Conservation (phyloP, 2,329 filamentous ascomycete species). For the Colletotrichum costaricense region DNA sequence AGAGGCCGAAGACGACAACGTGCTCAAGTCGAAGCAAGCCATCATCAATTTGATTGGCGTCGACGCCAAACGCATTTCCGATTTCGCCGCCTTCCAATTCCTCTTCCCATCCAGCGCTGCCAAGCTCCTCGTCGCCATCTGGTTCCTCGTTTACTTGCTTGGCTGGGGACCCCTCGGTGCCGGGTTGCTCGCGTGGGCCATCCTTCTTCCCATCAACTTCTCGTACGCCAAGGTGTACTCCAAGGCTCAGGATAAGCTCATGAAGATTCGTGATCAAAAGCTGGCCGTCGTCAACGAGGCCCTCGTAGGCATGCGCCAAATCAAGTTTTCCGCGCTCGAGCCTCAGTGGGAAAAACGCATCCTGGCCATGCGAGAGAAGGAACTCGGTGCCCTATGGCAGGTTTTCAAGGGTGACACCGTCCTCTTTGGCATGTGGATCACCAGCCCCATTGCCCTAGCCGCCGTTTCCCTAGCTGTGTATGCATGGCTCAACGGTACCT, state of each 20-base stretch:
- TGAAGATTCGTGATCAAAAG: conserved; percentile 82
- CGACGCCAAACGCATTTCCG: conserved; percentile 75
- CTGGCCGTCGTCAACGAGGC: conserved; percentile 81
- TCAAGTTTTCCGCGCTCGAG: conserved; percentile 86
- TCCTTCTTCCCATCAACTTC: conserved; percentile 77
- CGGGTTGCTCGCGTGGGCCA: conserved; percentile 72
- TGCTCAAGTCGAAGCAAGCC: conserved; percentile 68
- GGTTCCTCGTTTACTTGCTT: conserved; percentile 75
- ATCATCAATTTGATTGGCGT: conserved; percentile 85
- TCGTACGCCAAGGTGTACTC: conserved; percentile 74
- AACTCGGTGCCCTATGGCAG: conserved; percentile 74
- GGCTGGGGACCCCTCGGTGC: conserved; percentile 77
- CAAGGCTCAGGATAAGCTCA: conserved; percentile 73
- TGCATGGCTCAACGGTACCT: conserved; percentile 68
- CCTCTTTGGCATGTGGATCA: conserved; percentile 76
- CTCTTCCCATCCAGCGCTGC: conserved; percentile 71
- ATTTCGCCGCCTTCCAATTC: conserved; percentile 76
- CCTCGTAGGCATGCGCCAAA: conserved; percentile 82
- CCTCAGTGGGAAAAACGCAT: conserved; percentile 80
- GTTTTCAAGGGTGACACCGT: conserved; percentile 73
- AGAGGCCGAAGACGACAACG: conserved; percentile 56
- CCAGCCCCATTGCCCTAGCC: conserved; percentile 79
- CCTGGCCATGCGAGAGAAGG: conserved; percentile 68
- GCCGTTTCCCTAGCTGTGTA: conserved; percentile 78
- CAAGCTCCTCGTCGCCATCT: conserved; percentile 73